Evolutionary conservation across 257 asterid species (phyloP).

Genomic region (Solanum megistacrolobum): DNA sequence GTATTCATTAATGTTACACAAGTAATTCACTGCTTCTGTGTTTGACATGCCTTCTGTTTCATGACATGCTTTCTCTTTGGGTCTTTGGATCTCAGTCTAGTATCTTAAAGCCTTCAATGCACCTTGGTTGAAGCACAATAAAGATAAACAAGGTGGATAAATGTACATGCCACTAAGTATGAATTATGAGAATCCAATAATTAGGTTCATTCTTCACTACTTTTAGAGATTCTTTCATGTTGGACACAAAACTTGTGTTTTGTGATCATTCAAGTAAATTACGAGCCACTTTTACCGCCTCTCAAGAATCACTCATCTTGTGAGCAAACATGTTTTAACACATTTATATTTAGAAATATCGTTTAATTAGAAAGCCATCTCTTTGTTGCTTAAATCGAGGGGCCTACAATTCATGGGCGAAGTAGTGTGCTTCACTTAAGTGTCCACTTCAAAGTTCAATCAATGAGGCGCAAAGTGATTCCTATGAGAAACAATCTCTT

Average conservation of each 20-base stretch:
- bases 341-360: background rate
- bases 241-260: background rate
- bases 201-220: background rate
- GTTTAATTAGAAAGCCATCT: background rate
- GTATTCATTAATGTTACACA: background rate
- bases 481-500: background rate
- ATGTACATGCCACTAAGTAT: background rate
- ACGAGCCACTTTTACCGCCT: background rate
- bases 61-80: background rate
- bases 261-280: background rate
- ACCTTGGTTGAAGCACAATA: background rate
- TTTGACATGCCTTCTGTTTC: background rate
- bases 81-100: background rate
- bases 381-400: background rate
- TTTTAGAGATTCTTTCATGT: background rate
- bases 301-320: background rate
- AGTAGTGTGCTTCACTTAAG: background rate
- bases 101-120: background rate
- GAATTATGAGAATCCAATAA: background rate
- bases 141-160: background rate
- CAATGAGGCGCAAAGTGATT: background rate
- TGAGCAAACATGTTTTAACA: background rate
- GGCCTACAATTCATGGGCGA: background rate
- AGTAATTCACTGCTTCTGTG: background rate
- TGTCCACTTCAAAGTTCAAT: background rate